Evolutionary conservation across 345 rosid species (phyloP).

Genomic region (Moringa oleifera): DNA sequence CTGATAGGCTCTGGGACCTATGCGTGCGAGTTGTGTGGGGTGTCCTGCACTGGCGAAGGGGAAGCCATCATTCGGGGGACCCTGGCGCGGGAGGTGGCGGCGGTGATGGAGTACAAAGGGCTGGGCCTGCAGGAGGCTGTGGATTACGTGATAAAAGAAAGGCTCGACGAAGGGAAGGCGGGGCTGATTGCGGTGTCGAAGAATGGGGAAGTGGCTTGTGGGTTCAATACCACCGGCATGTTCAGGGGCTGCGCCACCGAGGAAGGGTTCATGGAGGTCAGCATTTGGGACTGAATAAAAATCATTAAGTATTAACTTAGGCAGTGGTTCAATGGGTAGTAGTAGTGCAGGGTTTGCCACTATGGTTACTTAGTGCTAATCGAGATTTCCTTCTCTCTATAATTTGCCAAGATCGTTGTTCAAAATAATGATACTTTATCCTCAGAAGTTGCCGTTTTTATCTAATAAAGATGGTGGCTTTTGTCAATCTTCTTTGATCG

Average conservation of each 20-base stretch:
- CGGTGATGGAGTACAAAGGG: slow-evolving; percentile 97
- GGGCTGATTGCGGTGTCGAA: slow-evolving; percentile 90
- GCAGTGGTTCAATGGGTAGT: background rate
- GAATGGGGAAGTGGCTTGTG: slow-evolving; percentile 81
- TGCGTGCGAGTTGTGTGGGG: slow-evolving; percentile 69
- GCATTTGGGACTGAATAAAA: slow-evolving; percentile 42
- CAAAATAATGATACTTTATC: no score
- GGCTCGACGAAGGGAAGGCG: slow-evolving; percentile 76
- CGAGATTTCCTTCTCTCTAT: no score
- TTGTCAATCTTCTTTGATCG: no score
- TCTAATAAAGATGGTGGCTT: no score
- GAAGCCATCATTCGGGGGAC: slow-evolving; percentile 91
- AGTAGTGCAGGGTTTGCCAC: background rate
- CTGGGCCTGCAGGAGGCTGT: slow-evolving; percentile 71
- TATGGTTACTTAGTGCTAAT: background rate
- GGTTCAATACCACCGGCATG: slow-evolving; percentile 79
- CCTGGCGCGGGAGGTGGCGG: slow-evolving; percentile 85
- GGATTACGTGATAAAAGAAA: slow-evolving; percentile 63
- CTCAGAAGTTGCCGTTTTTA: no score
- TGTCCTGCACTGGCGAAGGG: slow-evolving; percentile 95
- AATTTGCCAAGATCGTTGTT: no score
- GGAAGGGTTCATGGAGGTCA: slow-evolving; percentile 88
- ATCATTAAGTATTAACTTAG: background rate
- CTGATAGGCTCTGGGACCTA: slow-evolving; percentile 94
- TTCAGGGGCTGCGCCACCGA: slow-evolving; percentile 87